Evolutionary conservation across 495 filamentous ascomycete species (phyloP).

Genomic region (Tuber magnatum): DNA sequence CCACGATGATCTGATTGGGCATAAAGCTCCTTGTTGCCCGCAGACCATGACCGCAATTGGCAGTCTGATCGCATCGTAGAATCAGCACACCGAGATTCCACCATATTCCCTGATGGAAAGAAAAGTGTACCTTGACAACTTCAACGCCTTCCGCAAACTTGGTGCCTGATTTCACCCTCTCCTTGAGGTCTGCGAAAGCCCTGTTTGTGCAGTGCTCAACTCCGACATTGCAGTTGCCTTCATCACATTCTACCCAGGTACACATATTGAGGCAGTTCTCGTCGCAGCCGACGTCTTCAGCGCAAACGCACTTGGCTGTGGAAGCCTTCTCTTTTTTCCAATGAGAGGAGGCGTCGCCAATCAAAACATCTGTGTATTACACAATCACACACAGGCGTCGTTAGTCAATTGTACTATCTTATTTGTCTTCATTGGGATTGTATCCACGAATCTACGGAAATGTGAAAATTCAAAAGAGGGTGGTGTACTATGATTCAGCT

Average conservation of each 20-base stretch:
- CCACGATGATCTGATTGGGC: slow-evolving; percentile 90
- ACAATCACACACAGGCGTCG: slow-evolving; percentile 16
- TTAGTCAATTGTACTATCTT: slow-evolving; percentile 30
- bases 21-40: slow-evolving; percentile 81
- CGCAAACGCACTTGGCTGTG: slow-evolving; percentile 70
- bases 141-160: slow-evolving; percentile 89
- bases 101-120: neutral
- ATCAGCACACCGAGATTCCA: neutral
- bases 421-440: neutral
- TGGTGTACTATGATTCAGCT: slow-evolving; percentile 74
- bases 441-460: slow-evolving; percentile 1
- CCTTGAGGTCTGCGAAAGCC: slow-evolving; percentile 70
- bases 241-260: slow-evolving; percentile 96
- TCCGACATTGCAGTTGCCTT: slow-evolving; percentile 74
- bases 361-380: slow-evolving; percentile 64
- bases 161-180: slow-evolving; percentile 66
- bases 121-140: slow-evolving; percentile 51
- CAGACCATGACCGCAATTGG: slow-evolving; percentile 82
- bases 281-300: slow-evolving; percentile 67
- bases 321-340: slow-evolving; percentile 80
- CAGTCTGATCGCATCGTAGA: slow-evolving; percentile 52
- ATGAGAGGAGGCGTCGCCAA: slow-evolving; percentile 74
- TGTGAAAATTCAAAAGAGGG: slow-evolving; percentile 14
- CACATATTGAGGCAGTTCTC: slow-evolving; percentile 86
- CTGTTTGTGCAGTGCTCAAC: slow-evolving; percentile 70